Evolutionary conservation across 2,329 filamentous ascomycete genomes (phyloP).

Genomic region (Rhytidhysteron rufulum): DNA sequence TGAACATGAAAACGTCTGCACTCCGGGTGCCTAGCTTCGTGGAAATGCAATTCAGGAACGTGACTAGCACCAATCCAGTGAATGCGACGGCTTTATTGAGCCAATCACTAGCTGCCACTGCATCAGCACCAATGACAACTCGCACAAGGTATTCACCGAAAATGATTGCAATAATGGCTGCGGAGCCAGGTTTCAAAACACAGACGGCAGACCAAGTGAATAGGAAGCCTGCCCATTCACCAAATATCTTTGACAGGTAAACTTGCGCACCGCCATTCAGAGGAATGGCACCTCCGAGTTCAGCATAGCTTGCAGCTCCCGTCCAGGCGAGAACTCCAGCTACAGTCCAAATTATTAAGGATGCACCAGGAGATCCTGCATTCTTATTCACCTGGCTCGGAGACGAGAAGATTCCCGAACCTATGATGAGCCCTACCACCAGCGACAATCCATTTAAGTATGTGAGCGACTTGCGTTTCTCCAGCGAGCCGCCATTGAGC

Average conservation of each 20-base stretch:
- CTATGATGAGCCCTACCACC: conserved; percentile 90
- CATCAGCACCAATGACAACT: conserved; percentile 81
- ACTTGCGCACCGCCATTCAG: conserved; percentile 92
- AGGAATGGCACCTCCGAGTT: conserved; percentile 91
- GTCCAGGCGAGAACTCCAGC: conserved; percentile 96
- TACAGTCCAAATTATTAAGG: conserved; percentile 85
- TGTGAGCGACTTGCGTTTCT: conserved; percentile 93
- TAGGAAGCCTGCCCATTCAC: conserved; percentile 85
- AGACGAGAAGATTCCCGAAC: conserved; percentile 92
- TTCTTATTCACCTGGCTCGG: conserved; percentile 90
- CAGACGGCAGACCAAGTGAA: conserved; percentile 96
- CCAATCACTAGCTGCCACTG: conserved; percentile 76
- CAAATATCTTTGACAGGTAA: conserved; percentile 94
- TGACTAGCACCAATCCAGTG: conserved; percentile 70
- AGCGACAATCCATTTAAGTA: conserved; percentile 90
- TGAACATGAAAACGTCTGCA: conserved; percentile 91
- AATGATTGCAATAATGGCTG: conserved; percentile 94
- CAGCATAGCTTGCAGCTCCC: conserved; percentile 89
- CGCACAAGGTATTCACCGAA: conserved; percentile 97
- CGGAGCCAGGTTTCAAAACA: conserved; percentile 88
- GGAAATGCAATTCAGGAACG: conserved; percentile 83
- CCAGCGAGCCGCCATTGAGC: conserved; percentile 72
- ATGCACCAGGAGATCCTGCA: conserved; percentile 84
- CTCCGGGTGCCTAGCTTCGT: conserved; percentile 82
- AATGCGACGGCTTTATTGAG: conserved; percentile 86